Evolutionary conservation across 768 basidiomycete species (phyloP), one percentile per base, ranked within the genome.

Genomic region (Leccinum ochraceum): DNA sequence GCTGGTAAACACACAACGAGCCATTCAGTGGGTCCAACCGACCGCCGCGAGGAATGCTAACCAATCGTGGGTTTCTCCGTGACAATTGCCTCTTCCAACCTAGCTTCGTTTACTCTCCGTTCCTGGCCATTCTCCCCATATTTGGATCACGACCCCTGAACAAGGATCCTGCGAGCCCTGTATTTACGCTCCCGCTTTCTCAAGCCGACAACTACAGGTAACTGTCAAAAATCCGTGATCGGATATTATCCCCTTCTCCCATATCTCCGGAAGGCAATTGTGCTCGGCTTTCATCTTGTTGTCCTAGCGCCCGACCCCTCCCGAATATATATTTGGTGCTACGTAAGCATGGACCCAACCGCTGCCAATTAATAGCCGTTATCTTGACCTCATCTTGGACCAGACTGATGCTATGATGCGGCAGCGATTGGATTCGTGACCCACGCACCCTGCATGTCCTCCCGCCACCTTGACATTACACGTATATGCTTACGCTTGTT

Each of bases 381-480:
- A 67, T 68, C 68, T 44, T 37, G 20, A 9, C 57, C 17, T 39
- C 44, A 57, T 62, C 60, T n/a, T 17, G 44, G 17, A 28, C 28
- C 22, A 11, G 28, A 16, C 16, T 26, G 50, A 22, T 9, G 50
- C 52, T 20, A 22, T 10, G 28, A 52, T 30, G 24, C n/a, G 51
- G 10, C 13, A 10, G 28, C 32, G 46, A 24, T 51, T 14, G 6
- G 39, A 22, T 52, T 24, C 17, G n/a, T 34, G 22, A 37, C 59
- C 24, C 26, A 58, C 54, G 3, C 56, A 57, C 65, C 63, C 60
- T 58, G 59, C 20, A 63, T 26, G 34, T 32, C 53, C 30, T 36
- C 16, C 42, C 68, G 68, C 67, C 67, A 70, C 67, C 51, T 54
- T 39, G 57, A 44, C 53, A 56, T 36, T 36, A 49, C 26, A 30